Evolutionary conservation across 1,284 basidiomycete genomes (phyloP).

Genomic region (Vanrija humicola): DNA sequence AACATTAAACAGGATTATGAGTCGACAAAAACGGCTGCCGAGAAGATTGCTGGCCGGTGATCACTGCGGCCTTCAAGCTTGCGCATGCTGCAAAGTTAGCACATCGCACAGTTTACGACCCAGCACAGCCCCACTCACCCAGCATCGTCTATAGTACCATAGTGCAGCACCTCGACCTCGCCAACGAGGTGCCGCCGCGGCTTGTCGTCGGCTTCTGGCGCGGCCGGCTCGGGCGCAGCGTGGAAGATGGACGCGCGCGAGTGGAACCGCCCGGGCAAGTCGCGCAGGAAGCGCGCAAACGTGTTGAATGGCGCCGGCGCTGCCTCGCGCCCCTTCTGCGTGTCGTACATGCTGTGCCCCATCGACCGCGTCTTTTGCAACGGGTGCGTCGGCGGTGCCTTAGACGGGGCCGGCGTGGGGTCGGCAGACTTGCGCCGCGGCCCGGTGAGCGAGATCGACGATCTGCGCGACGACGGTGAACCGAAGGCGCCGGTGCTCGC

Average conservation of each 20-base stretch:
- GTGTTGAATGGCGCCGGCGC: background rate
- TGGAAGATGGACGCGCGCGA: constrained; percentile 10
- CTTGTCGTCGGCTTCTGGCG: background rate
- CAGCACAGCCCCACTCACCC: constrained; percentile 21
- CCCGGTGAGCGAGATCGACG: background rate
- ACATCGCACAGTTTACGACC: background rate
- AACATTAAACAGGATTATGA: too few relatives aligned
- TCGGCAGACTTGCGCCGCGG: background rate
- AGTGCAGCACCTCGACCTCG: constrained; percentile 47
- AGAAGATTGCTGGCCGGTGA: constrained; percentile 48
- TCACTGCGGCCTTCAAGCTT: constrained; percentile 45
- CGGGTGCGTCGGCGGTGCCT: background rate
- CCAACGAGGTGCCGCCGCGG: constrained; percentile 31
- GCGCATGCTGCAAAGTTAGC: constrained; percentile 32
- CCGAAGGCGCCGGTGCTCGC: background rate
- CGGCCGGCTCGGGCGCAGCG: background rate
- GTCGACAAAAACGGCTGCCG: constrained; percentile 43
- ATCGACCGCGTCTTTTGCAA: too few relatives aligned
- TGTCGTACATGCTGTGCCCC: background rate
- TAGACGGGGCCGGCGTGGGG: background rate
- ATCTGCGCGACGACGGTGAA: background rate
- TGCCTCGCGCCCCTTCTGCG: background rate
- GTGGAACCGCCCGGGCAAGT: constrained; percentile 36
- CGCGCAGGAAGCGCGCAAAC: constrained; percentile 33
- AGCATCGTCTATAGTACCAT: constrained; percentile 48